These are phyloP conservation scores for Histomonas meleagridis DNA, from an alignment of 208 protist genomes.

Conservation along the genomic window DNA sequence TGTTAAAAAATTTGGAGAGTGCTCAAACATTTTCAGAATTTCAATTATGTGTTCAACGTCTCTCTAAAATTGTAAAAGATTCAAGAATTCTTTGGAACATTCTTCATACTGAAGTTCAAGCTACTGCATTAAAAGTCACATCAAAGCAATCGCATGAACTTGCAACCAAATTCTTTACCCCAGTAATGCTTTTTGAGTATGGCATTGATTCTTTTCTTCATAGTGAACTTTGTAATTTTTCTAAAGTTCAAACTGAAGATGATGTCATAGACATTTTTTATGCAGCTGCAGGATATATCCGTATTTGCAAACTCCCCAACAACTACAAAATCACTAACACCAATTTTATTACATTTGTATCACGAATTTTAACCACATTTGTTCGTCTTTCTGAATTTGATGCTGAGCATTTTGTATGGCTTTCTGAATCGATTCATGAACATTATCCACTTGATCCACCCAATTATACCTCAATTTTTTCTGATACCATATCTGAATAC, in stretches of 20 bases:
- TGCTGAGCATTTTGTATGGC: background rate
- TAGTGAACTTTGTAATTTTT: background rate
- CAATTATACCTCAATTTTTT: no score
- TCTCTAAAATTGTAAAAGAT: background rate
- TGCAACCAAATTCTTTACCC: background rate
- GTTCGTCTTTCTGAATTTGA: background rate
- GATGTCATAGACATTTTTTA: background rate
- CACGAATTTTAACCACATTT: background rate
- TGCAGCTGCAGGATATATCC: background rate
- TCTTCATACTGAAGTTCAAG: background rate
- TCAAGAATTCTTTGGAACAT: background rate
- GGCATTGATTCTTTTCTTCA: background rate
- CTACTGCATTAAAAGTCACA: background rate
- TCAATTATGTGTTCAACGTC: background rate
- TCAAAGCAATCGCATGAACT: background rate
- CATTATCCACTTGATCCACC: background rate
- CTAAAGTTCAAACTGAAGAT: background rate
- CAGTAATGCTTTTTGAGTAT: background rate
- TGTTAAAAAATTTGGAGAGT: slow-evolving; percentile 5
- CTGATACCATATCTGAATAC: no score
- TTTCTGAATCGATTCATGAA: background rate
- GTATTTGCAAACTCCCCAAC: background rate
- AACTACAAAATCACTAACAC: background rate
- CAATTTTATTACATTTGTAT: background rate
- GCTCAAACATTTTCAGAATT: background rate